Evolutionary conservation across 495 filamentous ascomycete species (phyloP).

Genomic region (Tuber melanosporum): DNA sequence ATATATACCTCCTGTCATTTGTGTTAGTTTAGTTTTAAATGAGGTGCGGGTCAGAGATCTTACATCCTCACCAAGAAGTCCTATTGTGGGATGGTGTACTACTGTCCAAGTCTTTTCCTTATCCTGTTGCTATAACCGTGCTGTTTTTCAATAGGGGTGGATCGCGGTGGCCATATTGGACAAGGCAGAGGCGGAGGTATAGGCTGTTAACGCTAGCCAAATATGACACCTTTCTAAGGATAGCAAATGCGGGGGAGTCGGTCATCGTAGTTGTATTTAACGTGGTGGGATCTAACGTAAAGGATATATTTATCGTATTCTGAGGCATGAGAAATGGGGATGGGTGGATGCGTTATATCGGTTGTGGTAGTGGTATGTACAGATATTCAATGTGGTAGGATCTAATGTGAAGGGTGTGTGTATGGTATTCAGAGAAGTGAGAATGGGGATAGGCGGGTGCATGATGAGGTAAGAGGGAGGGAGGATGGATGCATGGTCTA

Average conservation of each 20-base stretch:
- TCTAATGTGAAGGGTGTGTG: no score
- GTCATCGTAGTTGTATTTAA: not conserved
- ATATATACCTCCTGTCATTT: no score
- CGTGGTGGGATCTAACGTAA: not conserved
- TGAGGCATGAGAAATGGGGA: not conserved
- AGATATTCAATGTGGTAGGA: no score
- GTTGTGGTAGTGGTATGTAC: no score
- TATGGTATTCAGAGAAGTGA: no score
- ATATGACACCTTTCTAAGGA: not conserved
- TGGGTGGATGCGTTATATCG: not conserved
- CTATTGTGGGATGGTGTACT: no score
- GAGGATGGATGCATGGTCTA: not conserved
- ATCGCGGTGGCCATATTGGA: not conserved
- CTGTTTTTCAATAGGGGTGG: no score
- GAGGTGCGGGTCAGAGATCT: no score
- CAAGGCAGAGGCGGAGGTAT: not conserved
- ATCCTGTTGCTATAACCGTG: no score
- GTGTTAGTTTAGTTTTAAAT: no score
- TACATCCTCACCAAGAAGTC: no score
- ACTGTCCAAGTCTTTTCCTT: no score
- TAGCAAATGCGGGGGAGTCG: not conserved
- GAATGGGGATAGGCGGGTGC: not conserved
- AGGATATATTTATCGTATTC: not conserved
- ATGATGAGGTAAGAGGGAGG: not conserved
- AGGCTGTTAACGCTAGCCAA: not conserved